These are phyloP conservation scores for Penicillium polonicum DNA, from an alignment of 2,329 filamentous ascomycete species.

Conservation along the genomic window DNA sequence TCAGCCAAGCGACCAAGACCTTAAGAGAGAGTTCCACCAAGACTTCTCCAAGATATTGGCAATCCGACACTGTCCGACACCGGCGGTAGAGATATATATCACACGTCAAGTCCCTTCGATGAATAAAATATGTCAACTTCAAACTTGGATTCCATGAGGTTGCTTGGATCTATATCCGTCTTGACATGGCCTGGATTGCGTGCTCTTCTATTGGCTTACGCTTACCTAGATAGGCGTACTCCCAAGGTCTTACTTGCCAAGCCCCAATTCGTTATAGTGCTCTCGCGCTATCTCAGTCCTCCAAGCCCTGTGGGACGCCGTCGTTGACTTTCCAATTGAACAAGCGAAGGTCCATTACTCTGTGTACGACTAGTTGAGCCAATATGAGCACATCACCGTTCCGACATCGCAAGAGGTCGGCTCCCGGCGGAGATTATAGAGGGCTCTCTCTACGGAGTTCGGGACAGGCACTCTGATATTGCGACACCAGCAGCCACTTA, in stretches of 20 bases:
- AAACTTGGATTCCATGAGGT: background rate
- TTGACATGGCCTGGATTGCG: background rate
- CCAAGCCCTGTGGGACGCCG: too few relatives aligned
- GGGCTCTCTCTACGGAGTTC: background rate
- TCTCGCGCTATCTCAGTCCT: background rate
- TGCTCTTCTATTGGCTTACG: background rate
- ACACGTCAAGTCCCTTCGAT: background rate
- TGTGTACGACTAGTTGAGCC: background rate
- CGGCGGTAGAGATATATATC: background rate
- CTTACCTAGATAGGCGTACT: too few relatives aligned
- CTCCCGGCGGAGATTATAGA: background rate
- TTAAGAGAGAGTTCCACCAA: background rate
- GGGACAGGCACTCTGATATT: conserved; percentile 1
- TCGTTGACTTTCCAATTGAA: background rate
- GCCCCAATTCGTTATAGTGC: too few relatives aligned
- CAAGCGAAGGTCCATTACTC: background rate
- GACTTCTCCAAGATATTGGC: background rate
- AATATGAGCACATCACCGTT: background rate
- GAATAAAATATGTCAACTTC: background rate
- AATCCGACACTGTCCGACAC: background rate
- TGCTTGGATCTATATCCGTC: background rate
- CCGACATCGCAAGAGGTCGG: background rate
- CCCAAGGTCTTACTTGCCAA: background rate
- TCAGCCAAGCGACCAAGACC: background rate
- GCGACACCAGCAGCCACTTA: conserved; percentile 16